phyloP scores from a whole-genome alignment of 768 basidiomycete species.

The Boletus pseudo-olivaceus region DNA sequence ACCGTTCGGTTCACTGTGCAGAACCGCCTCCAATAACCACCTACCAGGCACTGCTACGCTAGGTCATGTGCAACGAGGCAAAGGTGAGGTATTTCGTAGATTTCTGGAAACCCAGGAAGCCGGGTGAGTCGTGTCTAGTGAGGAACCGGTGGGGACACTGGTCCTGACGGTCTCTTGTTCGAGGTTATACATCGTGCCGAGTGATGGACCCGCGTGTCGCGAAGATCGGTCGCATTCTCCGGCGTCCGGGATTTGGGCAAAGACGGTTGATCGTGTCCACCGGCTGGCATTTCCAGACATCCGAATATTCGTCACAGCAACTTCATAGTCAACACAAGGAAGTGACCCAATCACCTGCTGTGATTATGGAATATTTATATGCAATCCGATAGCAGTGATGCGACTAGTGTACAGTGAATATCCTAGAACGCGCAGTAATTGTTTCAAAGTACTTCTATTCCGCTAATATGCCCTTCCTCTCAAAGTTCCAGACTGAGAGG shows the following conservation, averaged over 20 bases:
- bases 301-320: not conserved
- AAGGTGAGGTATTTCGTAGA: constrained; percentile 16
- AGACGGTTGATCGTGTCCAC: not conserved
- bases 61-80: constrained; percentile 18
- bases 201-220: not conserved
- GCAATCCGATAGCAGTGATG: constrained; percentile 7
- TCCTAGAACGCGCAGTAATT: not conserved
- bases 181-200: not conserved
- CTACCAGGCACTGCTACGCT: constrained; percentile 7
- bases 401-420: constrained; percentile 26
- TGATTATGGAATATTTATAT: not conserved
- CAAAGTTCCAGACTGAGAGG: constrained; percentile 27
- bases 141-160: not conserved
- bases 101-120: constrained; percentile 2
- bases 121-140: not conserved
- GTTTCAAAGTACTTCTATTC: not conserved
- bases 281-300: not conserved
- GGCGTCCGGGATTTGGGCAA: not conserved
- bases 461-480: constrained; percentile 16
- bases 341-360: too few relatives aligned
- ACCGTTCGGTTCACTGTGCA: constrained; percentile 1
- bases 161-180: not conserved
- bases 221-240: not conserved
- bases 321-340: not conserved
- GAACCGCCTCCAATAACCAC: constrained; percentile 12